These are phyloP conservation scores for Fusarium paranaense DNA, from an alignment of 2,329 filamentous ascomycete species.

Conservation along the genomic window DNA sequence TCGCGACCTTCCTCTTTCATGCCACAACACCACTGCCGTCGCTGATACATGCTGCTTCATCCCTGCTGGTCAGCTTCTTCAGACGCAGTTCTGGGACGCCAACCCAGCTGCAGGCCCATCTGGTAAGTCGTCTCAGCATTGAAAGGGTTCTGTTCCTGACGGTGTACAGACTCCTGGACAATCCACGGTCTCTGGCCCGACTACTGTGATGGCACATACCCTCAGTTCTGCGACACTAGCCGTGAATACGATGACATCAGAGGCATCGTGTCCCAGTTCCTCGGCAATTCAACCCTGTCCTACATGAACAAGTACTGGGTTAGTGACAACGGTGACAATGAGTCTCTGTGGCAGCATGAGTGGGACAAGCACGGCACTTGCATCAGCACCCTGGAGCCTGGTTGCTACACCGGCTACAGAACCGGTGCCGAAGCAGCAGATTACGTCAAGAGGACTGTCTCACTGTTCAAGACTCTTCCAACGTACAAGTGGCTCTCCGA, in stretches of 20 bases:
- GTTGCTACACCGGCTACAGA: slow-evolving; percentile 73
- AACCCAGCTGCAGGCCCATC: slow-evolving; percentile 71
- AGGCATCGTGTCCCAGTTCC: slow-evolving; percentile 67
- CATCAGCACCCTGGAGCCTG: slow-evolving; percentile 75
- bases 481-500: slow-evolving; percentile 71
- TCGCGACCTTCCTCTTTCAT: slow-evolving; percentile 50
- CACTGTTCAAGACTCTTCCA: slow-evolving; percentile 74
- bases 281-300: slow-evolving; percentile 65
- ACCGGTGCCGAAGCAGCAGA: slow-evolving; percentile 74
- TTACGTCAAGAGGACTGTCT: slow-evolving; percentile 75
- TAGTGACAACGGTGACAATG: slow-evolving; percentile 72
- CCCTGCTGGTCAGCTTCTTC: slow-evolving; percentile 76
- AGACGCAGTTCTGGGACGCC: slow-evolving; percentile 84
- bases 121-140: slow-evolving; percentile 6
- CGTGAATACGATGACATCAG: slow-evolving; percentile 75
- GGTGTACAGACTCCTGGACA: slow-evolving; percentile 73
- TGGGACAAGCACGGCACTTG: slow-evolving; percentile 82
- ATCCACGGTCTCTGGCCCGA: slow-evolving; percentile 78
- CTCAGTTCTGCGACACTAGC: slow-evolving; percentile 72
- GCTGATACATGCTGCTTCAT: slow-evolving; percentile 78
- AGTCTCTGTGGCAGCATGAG: slow-evolving; percentile 79
- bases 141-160: not conserved
- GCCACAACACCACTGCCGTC: slow-evolving; percentile 71
- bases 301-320: slow-evolving; percentile 82
- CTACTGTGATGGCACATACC: slow-evolving; percentile 77